These are phyloP conservation scores for Mortierella sp. DNA, from an alignment of 371 early-diverging fungal species.

Conservation along the genomic window DNA sequence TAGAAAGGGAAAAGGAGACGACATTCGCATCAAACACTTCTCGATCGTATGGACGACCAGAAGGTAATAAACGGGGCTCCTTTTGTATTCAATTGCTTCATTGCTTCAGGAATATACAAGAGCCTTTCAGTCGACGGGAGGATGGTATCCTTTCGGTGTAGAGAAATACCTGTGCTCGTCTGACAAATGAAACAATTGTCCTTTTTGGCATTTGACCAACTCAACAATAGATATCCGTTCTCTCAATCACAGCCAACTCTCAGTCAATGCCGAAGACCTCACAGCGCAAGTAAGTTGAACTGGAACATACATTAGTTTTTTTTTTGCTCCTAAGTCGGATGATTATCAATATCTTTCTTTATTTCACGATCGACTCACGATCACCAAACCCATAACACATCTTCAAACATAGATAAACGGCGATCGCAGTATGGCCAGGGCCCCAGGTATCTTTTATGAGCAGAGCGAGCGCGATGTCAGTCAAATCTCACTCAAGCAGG, in stretches of 20 bases:
- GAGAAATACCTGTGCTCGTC: not conserved
- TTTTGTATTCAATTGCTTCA: not conserved
- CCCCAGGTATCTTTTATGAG: constrained; percentile 2
- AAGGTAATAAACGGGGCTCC: constrained; percentile 16
- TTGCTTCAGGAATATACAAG: not conserved
- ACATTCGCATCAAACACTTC: not conserved
- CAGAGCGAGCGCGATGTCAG: constrained; percentile 12
- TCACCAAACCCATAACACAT: too few relatives aligned
- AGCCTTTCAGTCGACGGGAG: too few relatives aligned
- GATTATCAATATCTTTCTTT: not conserved
- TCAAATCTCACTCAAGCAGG: constrained; percentile 23
- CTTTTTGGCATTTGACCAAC: not conserved
- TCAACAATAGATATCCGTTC: constrained; percentile 1
- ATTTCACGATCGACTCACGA: not conserved
- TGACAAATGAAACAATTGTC: not conserved
- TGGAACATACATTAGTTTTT: not conserved
- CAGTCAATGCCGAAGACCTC: constrained; percentile 11
- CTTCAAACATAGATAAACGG: constrained; percentile 1
- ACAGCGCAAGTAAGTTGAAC: constrained; percentile 8
- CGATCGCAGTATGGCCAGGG: constrained; percentile 4
- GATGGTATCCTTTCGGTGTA: not conserved
- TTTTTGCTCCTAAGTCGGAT: not conserved
- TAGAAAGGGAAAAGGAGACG: constrained; percentile 32
- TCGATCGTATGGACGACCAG: constrained; percentile 10
- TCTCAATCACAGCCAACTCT: constrained; percentile 13